Conservation (phyloP, 2,329 filamentous ascomycete species). For the Phialemonium atrogriseum region DNA sequence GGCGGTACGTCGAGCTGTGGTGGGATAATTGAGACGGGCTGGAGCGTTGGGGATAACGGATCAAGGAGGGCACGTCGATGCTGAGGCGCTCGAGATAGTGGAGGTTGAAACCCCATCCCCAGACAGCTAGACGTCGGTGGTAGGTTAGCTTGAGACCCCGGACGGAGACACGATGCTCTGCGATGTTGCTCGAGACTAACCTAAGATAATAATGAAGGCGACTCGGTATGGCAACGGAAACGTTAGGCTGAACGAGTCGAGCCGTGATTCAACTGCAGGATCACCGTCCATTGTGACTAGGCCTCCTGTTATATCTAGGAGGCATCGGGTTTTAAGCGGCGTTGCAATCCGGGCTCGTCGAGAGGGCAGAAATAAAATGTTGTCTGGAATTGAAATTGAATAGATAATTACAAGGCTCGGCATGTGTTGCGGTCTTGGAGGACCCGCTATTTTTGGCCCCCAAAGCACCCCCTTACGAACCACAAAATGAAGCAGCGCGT, state of each 20-base stretch:
- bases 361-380: too few relatives aligned
- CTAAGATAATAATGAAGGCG: constrained; percentile 75
- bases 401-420: too few relatives aligned
- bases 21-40: constrained; percentile 64
- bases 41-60: constrained; percentile 73
- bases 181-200: constrained; percentile 44
- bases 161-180: not conserved
- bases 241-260: constrained; percentile 80
- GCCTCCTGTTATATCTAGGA: too few relatives aligned
- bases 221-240: constrained; percentile 88
- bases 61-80: constrained; percentile 80
- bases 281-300: constrained; percentile 60
- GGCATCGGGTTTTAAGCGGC: too few relatives aligned
- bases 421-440: too few relatives aligned
- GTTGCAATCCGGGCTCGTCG: too few relatives aligned
- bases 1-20: constrained; percentile 76
- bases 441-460: too few relatives aligned
- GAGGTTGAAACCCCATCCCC: constrained; percentile 91
- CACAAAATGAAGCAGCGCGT: too few relatives aligned
- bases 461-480: too few relatives aligned
- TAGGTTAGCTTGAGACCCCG: not conserved
- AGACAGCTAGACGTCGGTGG: constrained; percentile 55
- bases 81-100: constrained; percentile 72
- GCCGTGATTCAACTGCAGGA: constrained; percentile 57
- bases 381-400: too few relatives aligned